Evolutionary conservation across 139 green algal species (phyloP).

Genomic region (Coccomyxa sp.): DNA sequence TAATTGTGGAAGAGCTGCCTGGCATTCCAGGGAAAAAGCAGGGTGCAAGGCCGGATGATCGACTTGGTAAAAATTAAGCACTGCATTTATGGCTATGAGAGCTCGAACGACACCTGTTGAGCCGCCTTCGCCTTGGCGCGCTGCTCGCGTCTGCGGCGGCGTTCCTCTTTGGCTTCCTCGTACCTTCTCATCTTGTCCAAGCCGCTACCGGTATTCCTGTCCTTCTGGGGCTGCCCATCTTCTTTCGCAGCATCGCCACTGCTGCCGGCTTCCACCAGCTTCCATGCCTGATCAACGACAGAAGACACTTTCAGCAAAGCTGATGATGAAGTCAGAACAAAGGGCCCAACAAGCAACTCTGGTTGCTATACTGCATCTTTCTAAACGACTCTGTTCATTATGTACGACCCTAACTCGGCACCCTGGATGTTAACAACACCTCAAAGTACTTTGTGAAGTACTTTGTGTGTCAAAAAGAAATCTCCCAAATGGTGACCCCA

Average conservation of each 20-base stretch:
- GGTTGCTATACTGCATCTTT: not conserved
- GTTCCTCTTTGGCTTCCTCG: not conserved
- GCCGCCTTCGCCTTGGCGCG: not conserved
- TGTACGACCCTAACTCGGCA: too few relatives aligned
- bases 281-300: too few relatives aligned
- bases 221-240: too few relatives aligned
- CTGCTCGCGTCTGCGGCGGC: not conserved
- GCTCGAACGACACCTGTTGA: not conserved
- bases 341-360: conserved; percentile 4
- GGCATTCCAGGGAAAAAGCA: too few relatives aligned
- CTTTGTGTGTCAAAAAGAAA: not conserved
- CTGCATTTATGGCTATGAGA: too few relatives aligned
- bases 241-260: too few relatives aligned
- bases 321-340: conserved; percentile 15
- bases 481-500: not conserved
- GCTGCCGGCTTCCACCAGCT: too few relatives aligned
- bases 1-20: too few relatives aligned
- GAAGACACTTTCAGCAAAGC: conserved; percentile 9
- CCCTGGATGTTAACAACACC: not conserved
- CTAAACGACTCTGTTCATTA: too few relatives aligned
- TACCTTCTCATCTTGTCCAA: not conserved
- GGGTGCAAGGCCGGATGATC: too few relatives aligned
- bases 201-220: not conserved
- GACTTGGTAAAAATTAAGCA: too few relatives aligned
- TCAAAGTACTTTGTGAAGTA: not conserved